Percentiles rank a stretch among this genome's conserved stretches.
Conservation (phyloP, 2,329 filamentous ascomycete genomes). For the Fusarium circinatum region DNA sequence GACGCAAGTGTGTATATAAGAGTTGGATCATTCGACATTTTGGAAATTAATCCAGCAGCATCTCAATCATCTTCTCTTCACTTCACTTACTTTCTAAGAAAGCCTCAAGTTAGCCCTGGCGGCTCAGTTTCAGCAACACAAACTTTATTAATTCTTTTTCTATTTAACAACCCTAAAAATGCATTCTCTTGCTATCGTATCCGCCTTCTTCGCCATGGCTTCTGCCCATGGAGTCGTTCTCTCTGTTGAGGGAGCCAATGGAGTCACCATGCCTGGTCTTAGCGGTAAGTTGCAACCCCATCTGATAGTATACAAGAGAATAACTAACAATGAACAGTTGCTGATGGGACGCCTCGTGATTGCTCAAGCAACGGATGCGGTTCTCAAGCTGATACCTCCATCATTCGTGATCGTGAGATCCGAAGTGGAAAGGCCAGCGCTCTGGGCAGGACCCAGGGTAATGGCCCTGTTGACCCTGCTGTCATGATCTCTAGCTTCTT, state of each 20-base stretch:
- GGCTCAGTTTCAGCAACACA: background rate
- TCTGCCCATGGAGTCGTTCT: conserved; percentile 69
- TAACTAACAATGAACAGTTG: conserved; percentile 53
- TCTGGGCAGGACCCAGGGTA: conserved; percentile 71
- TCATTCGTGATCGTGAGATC: conserved; percentile 72
- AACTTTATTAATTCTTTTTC: background rate
- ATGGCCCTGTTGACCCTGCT: conserved; percentile 67
- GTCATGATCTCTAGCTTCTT: conserved; percentile 70
- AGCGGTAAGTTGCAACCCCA: conserved; percentile 37
- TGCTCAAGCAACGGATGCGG: conserved; percentile 70
- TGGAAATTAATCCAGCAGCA: background rate
- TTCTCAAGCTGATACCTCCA: conserved; percentile 75
- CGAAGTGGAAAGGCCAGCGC: conserved; percentile 61
- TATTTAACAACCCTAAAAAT: conserved; percentile 35
- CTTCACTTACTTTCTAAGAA: background rate
- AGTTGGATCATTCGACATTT: background rate
- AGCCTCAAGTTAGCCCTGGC: background rate
- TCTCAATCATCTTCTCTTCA: background rate
- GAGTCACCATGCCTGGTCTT: conserved; percentile 70
- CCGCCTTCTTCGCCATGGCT: conserved; percentile 57
- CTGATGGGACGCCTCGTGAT: conserved; percentile 74
- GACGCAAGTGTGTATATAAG: background rate
- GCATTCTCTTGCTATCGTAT: conserved; percentile 44
- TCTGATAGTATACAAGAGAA: too few relatives aligned
- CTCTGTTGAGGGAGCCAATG: conserved; percentile 67